Evolutionary conservation across 208 protist species (phyloP), one percentile per base, ranked within the genome.

Genomic region (Leishmania mexicana): DNA sequence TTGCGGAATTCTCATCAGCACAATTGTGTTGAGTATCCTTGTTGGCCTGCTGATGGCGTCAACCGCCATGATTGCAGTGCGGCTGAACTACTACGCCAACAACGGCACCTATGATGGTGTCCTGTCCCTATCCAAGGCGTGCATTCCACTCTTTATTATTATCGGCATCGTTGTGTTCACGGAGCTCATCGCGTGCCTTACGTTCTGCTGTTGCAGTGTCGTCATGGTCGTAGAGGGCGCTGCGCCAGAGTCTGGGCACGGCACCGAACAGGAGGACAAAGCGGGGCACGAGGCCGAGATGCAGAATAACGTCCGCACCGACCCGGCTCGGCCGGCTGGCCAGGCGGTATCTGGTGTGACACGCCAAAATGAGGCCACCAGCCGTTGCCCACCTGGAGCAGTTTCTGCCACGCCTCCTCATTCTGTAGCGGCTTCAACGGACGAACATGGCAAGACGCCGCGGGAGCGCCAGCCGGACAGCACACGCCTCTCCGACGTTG

Each of bases 131-230:
- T 21, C 53, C 0, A 72, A 78, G 38, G 88, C 90, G 11, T 81
- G 93, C 64, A 91, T 91, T 58, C 93, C 93, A 11, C 68, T 94
- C 53, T 94, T 88, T 74, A 83, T 96, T n/a, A 51, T 95, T 0
- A 31, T 89, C 40, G 87, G 79, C 65, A 13, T 60, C 54, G 45
- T 81, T 5, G 77, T 87, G 62, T 10, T 93, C 0, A 11, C 24
- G 24, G 15, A 77, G 21, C 15, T 93, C 45, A 47, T 83, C 24
- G 31, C 79, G 17, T 57, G 58, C 42, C 5, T 90, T 7, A 64
- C 83, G 24, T 49, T 89, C 31, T 72, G 86, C 65, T 92, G 87
- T 57, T 76, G 84, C 45, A 68, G 65, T 35, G 77, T 62, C 21
- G 6, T 62, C 17, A 65, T 75, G 19, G 64, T 76, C 7, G 82